Conservation (phyloP, 177 flowering plant species). For the Vitis hybrid region DNA sequence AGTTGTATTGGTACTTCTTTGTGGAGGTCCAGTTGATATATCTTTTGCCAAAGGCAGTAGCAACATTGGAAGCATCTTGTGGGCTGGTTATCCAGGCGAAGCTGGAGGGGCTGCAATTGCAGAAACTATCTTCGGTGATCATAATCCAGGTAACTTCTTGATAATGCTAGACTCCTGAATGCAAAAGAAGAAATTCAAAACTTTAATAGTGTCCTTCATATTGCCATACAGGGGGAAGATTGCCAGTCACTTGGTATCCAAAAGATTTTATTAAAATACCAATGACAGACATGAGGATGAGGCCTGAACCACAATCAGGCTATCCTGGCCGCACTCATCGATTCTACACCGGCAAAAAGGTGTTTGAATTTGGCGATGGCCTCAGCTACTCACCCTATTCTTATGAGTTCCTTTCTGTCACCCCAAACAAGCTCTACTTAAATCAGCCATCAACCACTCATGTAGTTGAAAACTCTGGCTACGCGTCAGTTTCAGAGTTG, state of each 20-base stretch:
- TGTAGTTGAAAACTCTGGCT: conserved; percentile 14
- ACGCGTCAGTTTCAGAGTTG: conserved; percentile 41
- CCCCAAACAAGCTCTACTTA: conserved; percentile 32
- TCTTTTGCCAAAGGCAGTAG: conserved; percentile 62
- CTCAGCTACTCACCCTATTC: conserved; percentile 78
- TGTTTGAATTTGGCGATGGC: conserved; percentile 78
- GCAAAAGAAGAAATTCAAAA: neutral
- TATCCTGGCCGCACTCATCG: conserved; percentile 92
- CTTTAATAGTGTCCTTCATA: neutral
- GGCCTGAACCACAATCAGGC: conserved; percentile 53
- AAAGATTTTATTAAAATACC: conserved; percentile 60
- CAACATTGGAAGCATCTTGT: conserved; percentile 75
- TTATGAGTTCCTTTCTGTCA: conserved; percentile 43
- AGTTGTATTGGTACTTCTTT: conserved; percentile 60
- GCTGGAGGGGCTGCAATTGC: conserved; percentile 83
- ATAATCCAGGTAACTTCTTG: conserved; percentile 72
- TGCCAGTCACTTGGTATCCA: conserved; percentile 96
- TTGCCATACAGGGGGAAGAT: conserved; percentile 72
- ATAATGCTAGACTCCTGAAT: neutral
- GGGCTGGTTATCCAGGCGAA: conserved; percentile 99
- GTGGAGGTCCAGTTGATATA: conserved; percentile 90
- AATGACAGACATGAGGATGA: conserved; percentile 98
- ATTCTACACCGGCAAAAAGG: conserved; percentile 69
- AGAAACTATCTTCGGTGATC: conserved; percentile 76
- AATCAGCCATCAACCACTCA: conserved; percentile 24